Conservation (phyloP, 768 basidiomycete genomes). For the Pilatotrama ljubarskyi region DNA sequence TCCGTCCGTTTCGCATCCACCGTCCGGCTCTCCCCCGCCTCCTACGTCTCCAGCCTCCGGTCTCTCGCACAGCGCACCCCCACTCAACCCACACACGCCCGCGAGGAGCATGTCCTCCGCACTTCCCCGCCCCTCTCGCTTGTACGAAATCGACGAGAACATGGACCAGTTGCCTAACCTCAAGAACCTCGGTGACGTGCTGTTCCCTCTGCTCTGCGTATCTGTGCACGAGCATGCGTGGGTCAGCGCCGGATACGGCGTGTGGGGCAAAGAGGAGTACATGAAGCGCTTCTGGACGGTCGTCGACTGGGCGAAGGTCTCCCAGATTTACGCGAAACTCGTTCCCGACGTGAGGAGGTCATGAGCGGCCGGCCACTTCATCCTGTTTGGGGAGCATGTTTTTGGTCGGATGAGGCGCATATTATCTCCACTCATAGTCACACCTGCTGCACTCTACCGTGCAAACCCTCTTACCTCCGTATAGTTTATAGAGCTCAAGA, state of each 20-base stretch:
- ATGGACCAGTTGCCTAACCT: not conserved
- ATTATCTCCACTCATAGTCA: not conserved
- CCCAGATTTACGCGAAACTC: slow-evolving; percentile 27
- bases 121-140: not conserved
- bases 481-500: slow-evolving; percentile 21
- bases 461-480: slow-evolving; percentile 18
- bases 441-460: not conserved
- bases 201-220: slow-evolving; percentile 78
- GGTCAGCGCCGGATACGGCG: slow-evolving; percentile 80
- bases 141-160: not conserved
- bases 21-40: slow-evolving; percentile 5
- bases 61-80: slow-evolving; percentile 33
- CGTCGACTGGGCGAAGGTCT: slow-evolving; percentile 73
- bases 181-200: slow-evolving; percentile 45
- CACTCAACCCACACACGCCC: slow-evolving; percentile 32
- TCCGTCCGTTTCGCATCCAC: slow-evolving; percentile 16
- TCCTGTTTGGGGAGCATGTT: not conserved
- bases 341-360: not conserved
- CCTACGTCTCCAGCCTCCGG: slow-evolving; percentile 45
- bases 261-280: slow-evolving; percentile 91
- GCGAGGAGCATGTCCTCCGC: slow-evolving; percentile 33
- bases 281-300: slow-evolving; percentile 81
- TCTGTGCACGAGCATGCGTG: slow-evolving; percentile 86
- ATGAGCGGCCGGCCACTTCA: too few species aligned
- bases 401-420: not conserved